Base-by-base conservation (phyloP, 208 protist genomes). In the Ichthyophonus hoferi region DNA sequence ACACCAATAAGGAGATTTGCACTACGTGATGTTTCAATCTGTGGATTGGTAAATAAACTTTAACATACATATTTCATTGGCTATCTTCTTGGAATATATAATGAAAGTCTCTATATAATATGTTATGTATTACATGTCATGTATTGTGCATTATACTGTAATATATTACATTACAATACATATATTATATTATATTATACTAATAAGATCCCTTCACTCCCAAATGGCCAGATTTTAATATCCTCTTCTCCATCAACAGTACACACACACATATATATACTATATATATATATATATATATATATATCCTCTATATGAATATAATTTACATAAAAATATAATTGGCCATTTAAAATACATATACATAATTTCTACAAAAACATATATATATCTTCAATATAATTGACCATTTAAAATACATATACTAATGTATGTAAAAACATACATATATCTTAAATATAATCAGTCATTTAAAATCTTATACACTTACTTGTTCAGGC, bases 1-100 rank as follows among this genome's bases (percentile, higher is more conserved):
- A 85, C 39, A 37, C 39, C 81, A 38, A 85, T 85, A 34, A 85
- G 41, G 24, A 85, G 81, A 24, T 38, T 38, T 40, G 81, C 81
- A 7, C 40, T 3, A n/a, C 81, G 24, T 17, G 81, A 85, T 41
- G 7, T 85, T 12, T 41, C 12, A 34, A 85, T 85, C 40, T 85
- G 81, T 34, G 38, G 33, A 17, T 41, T 85, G 39, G 14, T 7
- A 67, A 67, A 67, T 24, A 24, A 24, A n/a, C 24, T 7, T 67
- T n/a, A 7, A 24, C 14, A 24, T 67, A n/a, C 7, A 24, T 24
- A 24, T 67, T n/a, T 67, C 50, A 67, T 67, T 24, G 14, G 24
- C 7, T 67, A 7, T n/a, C 7, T n/a, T n/a, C 50, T 24, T 7
- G 50, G 7, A 24, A n/a, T 7, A n/a, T 67, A 24, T 67, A 24